Evolutionary conservation across 768 basidiomycete genomes (phyloP), one percentile per base, ranked within the genome.

Genomic region (Podaxis mareebaensis): DNA sequence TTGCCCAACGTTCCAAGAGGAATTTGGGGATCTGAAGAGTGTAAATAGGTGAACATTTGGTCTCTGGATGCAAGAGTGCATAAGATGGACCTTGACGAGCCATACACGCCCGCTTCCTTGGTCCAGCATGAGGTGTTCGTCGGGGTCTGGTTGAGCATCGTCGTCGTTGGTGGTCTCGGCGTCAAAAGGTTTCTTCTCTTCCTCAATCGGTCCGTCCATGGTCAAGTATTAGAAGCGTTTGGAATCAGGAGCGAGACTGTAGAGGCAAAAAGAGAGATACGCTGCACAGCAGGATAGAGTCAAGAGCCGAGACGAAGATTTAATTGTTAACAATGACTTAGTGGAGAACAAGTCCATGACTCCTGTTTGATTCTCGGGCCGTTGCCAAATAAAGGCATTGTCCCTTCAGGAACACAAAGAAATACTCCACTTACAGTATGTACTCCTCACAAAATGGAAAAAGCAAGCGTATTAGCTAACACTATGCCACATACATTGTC

Each of bases 1-100:
- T 77, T n/a, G 86, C 77, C 95, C 95, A 98, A 38, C 89, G 83
- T 67, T 93, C 89, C 80, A 95, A 85, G 58, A 97, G 78, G 72
- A 90, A 91, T 71, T 90, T 90, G 0, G 95, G 95, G 49, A 96
- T 87, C 92, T 94, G 76, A 42, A 62, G 46, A 54, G 22, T 28
- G 54, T 36, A 56, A 52, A 48, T 53, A 24, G 39, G 33, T 44
- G 60, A 59, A 58, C 58, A 54, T 62, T 6, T 36, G 58, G 33
- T 58, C 46, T 52, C 53, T 52, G 24, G 51, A 28, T 60, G n/a
- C 40, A 30, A 38, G 22, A 63, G 15, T 60, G 59, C 36, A 58
- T 55, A n/a, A 39, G 11, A 73, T 80, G 67, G 67, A 92, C 92
- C 85, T 93, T 93, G 70, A 93, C 91, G 48, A 93, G 79, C 93